Base-by-base conservation (phyloP, 495 filamentous ascomycete genomes). In the Annulohypoxylon maeteangense region DNA sequence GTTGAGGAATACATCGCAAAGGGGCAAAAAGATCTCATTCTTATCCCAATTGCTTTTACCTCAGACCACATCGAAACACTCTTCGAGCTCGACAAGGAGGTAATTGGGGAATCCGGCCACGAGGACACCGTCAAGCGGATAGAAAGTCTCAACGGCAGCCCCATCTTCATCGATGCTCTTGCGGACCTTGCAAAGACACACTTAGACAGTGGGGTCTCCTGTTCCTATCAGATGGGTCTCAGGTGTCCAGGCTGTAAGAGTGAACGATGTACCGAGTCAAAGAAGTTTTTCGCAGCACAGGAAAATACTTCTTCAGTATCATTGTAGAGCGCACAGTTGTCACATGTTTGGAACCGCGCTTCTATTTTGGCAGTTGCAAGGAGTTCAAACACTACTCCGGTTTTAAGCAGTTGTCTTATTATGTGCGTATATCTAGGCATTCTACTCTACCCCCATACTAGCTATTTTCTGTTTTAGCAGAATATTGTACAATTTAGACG, bases 31-130 rank as follows among this genome's bases (percentile, higher is more conserved):
- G 93, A 99, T 75, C 83, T 99, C 29, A 84, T 98, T 6, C 85
- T 99, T 3, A 93, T 99, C 65, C 96, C 96, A 1, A 95, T 99
- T 64, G 96, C 96, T 8, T 99, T 99, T 76, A 99, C 96, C 1
- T 95, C 92, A 55, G 96, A 99, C 74, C 96, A 99, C 75, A 99
- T 99, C 71, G 96, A 99, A 80, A 99, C 96, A 1, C 85, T 99
- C 1, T 97, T 91, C 77, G 96, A 99, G 82, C 84, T 99, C 51
- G 96, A 99, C 76, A 85, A 94, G 66, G 96, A 99, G 78, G 92
- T 99, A 36, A 98, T 98, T 75, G 90, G 93, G 32, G 94, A 97
- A 74, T 91, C 91, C 4, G 92, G 93, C 25, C 88, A 93, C 68
- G 81, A 86, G 0, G 87, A 90, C 34, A 90, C 90, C 0, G 90